These are phyloP conservation scores for Cutaneotrichosporon sp. DNA, from an alignment of 1,284 basidiomycete genomes.

Conservation along the genomic window DNA sequence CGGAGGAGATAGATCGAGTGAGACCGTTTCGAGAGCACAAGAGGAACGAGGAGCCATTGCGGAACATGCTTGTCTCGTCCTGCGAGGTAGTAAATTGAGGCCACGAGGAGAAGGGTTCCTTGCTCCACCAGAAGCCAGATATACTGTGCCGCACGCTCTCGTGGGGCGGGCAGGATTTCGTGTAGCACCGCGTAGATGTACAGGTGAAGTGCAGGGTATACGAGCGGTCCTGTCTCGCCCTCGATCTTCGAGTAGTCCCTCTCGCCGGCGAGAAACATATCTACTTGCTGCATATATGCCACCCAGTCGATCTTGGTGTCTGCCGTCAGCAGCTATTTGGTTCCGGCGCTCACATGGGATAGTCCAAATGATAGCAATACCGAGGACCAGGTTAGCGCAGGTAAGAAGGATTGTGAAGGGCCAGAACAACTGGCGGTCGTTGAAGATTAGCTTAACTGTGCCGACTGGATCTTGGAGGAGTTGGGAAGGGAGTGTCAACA, in stretches of 20 bases:
- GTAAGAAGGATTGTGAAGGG: conserved; percentile 60
- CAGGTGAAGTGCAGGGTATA: conserved; percentile 93
- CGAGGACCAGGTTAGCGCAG: conserved; percentile 67
- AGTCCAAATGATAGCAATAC: conserved; percentile 68
- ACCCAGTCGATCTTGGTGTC: conserved; percentile 96
- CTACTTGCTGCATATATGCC: conserved; percentile 61
- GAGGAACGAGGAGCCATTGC: conserved; percentile 70
- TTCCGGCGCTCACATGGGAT: conserved; percentile 63
- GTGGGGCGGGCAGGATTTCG: conserved; percentile 49
- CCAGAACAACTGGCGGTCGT: conserved; percentile 63
- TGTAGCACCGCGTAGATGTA: conserved; percentile 75
- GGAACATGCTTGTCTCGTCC: conserved; percentile 52
- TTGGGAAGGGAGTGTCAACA: neutral
- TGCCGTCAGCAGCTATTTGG: conserved; percentile 39
- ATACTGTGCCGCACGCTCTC: conserved; percentile 67
- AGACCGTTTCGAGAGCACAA: conserved; percentile 83
- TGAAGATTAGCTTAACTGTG: conserved; percentile 48
- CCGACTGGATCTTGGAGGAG: neutral
- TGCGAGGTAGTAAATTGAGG: conserved; percentile 63
- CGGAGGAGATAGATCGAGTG: conserved; percentile 91
- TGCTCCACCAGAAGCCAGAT: conserved; percentile 73
- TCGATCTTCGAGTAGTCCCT: conserved; percentile 76
- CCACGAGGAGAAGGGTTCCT: conserved; percentile 59
- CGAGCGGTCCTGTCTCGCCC: conserved; percentile 89
- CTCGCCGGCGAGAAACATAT: conserved; percentile 74